These are phyloP conservation scores for Polygonum aviculare DNA, from an alignment of 148 eudicot species.

Conservation along the genomic window DNA sequence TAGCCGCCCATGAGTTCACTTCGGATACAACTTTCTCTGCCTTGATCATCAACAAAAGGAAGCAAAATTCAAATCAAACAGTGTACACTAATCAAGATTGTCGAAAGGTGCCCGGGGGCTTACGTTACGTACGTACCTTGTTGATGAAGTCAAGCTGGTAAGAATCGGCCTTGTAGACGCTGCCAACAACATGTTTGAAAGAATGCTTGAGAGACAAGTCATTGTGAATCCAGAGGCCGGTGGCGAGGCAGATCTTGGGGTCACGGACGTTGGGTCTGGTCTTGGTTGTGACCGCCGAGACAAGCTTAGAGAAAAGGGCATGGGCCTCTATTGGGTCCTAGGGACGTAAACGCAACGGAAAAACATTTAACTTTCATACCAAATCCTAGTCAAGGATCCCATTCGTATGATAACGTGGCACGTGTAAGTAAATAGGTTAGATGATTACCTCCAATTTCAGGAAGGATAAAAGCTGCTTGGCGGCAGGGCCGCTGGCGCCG, in stretches of 20 bases:
- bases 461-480: constrained; percentile 40
- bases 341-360: too few relatives aligned
- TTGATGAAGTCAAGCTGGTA: neutral
- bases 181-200: neutral
- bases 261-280: constrained; percentile 47
- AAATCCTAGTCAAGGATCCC: too few relatives aligned
- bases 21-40: neutral
- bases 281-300: constrained; percentile 27
- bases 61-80: neutral
- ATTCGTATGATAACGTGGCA: too few relatives aligned
- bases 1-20: constrained; percentile 7
- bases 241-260: constrained; percentile 36
- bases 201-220: neutral
- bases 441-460: constrained; percentile 41
- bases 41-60: neutral
- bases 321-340: constrained; percentile 22
- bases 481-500: constrained; percentile 58
- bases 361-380: too few relatives aligned
- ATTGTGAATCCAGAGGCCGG: neutral
- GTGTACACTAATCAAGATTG: neutral
- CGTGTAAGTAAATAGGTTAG: too few relatives aligned
- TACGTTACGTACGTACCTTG: neutral
- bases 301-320: constrained; percentile 50
- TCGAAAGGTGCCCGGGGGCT: neutral
- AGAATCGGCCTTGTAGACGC: neutral